A percentile compares a stretch with the other conserved stretches of the same genome.
Conservation (phyloP, 345 rosid genomes). For the Atalantia buxifolia region DNA sequence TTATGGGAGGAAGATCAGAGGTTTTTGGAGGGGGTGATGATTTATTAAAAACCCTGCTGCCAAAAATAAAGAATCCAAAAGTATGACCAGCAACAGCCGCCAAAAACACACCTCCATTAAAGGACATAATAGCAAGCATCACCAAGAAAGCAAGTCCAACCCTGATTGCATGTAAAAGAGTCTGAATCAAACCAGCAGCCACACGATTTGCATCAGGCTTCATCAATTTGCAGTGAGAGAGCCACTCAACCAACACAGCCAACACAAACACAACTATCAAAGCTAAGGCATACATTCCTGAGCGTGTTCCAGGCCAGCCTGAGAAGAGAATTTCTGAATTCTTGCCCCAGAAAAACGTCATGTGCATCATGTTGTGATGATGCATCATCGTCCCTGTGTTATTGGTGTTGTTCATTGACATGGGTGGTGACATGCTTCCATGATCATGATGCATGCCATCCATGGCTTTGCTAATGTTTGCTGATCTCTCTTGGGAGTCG, state of each 20-base stretch:
- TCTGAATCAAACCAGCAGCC: conserved; percentile 45
- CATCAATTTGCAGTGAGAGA: conserved; percentile 42
- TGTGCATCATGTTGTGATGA: conserved; percentile 43
- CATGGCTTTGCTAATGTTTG: not conserved
- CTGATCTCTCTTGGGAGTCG: not conserved
- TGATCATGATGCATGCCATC: not conserved
- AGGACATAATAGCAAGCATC: conserved; percentile 89
- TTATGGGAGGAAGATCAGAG: conserved; percentile 36
- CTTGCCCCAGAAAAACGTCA: conserved; percentile 77
- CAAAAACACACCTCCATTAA: conserved; percentile 72
- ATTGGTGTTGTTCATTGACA: not conserved
- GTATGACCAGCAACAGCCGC: conserved; percentile 65
- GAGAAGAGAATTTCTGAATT: conserved; percentile 57
- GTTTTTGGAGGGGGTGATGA: conserved; percentile 20
- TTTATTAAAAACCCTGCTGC: conserved; percentile 45
- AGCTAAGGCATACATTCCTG: conserved; percentile 54
- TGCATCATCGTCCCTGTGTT: not conserved
- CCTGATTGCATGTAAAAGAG: conserved; percentile 43
- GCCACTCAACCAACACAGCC: conserved; percentile 47
- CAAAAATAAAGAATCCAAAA: conserved; percentile 63
- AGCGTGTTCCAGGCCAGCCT: conserved; percentile 59
- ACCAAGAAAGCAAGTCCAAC: conserved; percentile 59
- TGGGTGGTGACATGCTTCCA: conserved; percentile 7
- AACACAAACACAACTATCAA: conserved; percentile 44
- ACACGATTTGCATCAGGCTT: conserved; percentile 23